phyloP scores from a whole-genome alignment of 441 rosid genomes.

The Syzygium malaccense region DNA sequence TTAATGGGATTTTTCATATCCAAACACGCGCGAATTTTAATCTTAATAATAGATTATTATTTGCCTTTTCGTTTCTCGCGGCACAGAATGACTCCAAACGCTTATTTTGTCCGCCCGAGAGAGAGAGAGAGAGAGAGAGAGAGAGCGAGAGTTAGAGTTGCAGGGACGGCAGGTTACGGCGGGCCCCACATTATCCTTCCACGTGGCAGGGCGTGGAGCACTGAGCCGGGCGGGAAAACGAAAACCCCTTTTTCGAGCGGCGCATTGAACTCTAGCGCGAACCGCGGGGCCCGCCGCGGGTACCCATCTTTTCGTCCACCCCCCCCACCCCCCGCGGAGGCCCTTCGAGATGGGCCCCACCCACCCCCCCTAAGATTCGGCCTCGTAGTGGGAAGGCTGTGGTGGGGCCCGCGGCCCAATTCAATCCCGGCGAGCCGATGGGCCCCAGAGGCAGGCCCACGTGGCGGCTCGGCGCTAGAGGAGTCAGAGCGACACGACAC shows the following conservation, averaged over 20 bases:
- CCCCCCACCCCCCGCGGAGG: too few relatives aligned
- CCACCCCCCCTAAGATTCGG: background rate
- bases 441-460: background rate
- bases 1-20: too few relatives aligned
- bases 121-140: background rate
- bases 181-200: background rate
- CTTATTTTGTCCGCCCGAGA: background rate
- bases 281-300: background rate
- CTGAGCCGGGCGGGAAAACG: background rate
- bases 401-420: background rate
- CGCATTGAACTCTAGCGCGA: background rate
- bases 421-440: background rate
- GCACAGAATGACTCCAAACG: background rate
- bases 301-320: background rate
- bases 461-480: background rate
- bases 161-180: background rate
- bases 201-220: background rate
- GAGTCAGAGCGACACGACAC: background rate
- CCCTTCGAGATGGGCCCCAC: background rate
- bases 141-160: too few relatives aligned
- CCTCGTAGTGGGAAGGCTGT: background rate
- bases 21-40: background rate
- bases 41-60: background rate
- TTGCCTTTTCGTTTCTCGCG: too few relatives aligned
- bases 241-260: background rate